phyloP scores from a whole-genome alignment of 2,329 filamentous ascomycete species.

The Pleoardoris graminearum region DNA sequence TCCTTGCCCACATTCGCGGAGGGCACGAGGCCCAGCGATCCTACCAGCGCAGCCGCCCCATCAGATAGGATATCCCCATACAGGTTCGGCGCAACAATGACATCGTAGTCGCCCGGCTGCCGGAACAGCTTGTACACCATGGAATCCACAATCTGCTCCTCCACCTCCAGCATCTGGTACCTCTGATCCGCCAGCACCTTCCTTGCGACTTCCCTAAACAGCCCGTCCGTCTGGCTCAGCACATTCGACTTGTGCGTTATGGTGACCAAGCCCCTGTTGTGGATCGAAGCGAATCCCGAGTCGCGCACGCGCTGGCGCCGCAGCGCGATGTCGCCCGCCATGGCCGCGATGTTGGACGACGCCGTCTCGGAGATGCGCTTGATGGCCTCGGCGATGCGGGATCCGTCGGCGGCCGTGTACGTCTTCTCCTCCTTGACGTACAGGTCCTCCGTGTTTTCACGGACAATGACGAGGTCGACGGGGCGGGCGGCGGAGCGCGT shows the following conservation, averaged over 20 bases:
- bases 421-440: conserved; percentile 98
- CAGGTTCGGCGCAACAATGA: conserved; percentile 95
- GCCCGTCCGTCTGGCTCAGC: conserved; percentile 90
- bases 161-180: conserved; percentile 69
- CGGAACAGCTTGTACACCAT: conserved; percentile 99
- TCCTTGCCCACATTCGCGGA: conserved; percentile 92
- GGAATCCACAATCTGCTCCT: conserved; percentile 98
- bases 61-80: conserved; percentile 98
- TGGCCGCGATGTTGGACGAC: conserved; percentile 81
- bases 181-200: conserved; percentile 67
- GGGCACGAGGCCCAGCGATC: conserved; percentile 87
- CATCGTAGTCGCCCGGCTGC: conserved; percentile 91
- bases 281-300: conserved; percentile 60
- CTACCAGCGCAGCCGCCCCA: conserved; percentile 90
- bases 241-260: conserved; percentile 99
- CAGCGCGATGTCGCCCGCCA: conserved; percentile 92
- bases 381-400: conserved; percentile 92
- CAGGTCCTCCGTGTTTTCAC: conserved; percentile 98
- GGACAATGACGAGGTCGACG: conserved; percentile 96
- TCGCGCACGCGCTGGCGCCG: conserved; percentile 80
- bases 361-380: conserved; percentile 93
- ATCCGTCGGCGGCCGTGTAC: conserved; percentile 69
- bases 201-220: conserved; percentile 83
- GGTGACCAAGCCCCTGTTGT: conserved; percentile 76
- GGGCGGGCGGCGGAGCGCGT: conserved; percentile 65